phyloP scores from a whole-genome alignment of 805 yeast species.

The Isabelozyma pseudorhagii region DNA sequence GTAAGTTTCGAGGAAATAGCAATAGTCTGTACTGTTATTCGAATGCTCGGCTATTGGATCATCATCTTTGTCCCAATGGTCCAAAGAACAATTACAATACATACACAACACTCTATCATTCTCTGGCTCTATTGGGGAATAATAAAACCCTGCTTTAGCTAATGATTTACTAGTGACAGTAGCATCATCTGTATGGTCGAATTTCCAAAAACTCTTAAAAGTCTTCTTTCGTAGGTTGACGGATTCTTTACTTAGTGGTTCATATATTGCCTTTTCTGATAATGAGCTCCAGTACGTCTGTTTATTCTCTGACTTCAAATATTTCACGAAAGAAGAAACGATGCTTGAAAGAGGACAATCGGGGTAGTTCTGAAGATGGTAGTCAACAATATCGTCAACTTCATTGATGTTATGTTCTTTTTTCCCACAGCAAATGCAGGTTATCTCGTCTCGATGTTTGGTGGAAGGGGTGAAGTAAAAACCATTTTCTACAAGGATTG shows the following conservation, averaged over 20 bases:
- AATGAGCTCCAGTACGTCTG: conserved; percentile 7
- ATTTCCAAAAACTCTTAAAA: conserved; percentile 42
- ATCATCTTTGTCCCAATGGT: conserved; percentile 60
- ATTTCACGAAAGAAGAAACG: conserved; percentile 7
- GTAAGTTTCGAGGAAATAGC: conserved; percentile 23
- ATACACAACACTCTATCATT: conserved; percentile 34
- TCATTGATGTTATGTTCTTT: conserved; percentile 20
- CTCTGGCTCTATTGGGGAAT: conserved; percentile 23
- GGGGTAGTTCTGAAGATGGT: conserved; percentile 18
- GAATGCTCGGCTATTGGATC: conserved; percentile 60
- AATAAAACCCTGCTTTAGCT: conserved; percentile 47
- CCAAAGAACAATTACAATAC: conserved; percentile 24
- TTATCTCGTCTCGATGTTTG: conserved; percentile 45
- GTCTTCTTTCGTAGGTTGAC: conserved; percentile 33
- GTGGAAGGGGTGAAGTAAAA: conserved; percentile 56
- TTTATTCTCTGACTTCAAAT: conserved; percentile 3
- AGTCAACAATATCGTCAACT: conserved; percentile 10
- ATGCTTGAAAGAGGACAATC: conserved; percentile 15
- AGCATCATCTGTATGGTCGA: conserved; percentile 35
- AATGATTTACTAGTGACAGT: conserved; percentile 37
- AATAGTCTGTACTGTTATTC: conserved; percentile 15
- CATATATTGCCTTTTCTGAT: conserved; percentile 20
- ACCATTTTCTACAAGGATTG: conserved; percentile 51
- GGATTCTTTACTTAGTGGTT: conserved; percentile 31
- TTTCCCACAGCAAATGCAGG: conserved; percentile 57